These are phyloP conservation scores for Medicago ruthenica DNA, from an alignment of 306 rosid species.

Conservation along the genomic window DNA sequence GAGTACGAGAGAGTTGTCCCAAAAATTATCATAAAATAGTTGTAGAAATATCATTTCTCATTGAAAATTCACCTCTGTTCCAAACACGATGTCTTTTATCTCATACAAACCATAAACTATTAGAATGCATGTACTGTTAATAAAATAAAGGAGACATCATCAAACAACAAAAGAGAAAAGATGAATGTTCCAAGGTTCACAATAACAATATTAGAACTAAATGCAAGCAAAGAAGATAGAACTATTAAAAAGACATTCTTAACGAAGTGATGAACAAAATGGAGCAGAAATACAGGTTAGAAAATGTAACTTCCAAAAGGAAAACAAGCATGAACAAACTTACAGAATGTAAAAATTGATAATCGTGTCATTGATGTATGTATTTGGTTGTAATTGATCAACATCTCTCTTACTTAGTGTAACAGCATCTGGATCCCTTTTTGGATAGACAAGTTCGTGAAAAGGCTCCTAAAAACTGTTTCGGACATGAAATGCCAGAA, in stretches of 20 bases:
- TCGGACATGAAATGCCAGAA: not conserved
- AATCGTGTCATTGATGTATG: constrained; percentile 79
- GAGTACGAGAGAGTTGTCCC: too few species aligned
- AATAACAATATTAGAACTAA: not conserved
- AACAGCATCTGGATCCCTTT: constrained; percentile 82
- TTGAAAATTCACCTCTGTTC: too few species aligned
- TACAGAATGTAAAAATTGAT: constrained; percentile 86
- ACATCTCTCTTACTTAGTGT: constrained; percentile 74
- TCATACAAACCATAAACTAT: too few species aligned
- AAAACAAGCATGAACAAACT: constrained; percentile 22
- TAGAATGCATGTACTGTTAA: not conserved
- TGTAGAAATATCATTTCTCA: too few species aligned
- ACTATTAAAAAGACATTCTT: too few species aligned
- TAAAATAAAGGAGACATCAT: not conserved
- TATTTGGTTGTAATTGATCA: constrained; percentile 79
- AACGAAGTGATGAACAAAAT: too few species aligned
- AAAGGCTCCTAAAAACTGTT: constrained; percentile 34
- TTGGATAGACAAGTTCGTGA: constrained; percentile 74
- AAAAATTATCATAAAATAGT: too few species aligned
- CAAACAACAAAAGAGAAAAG: not conserved
- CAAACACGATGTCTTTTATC: too few species aligned
- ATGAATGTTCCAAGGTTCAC: constrained; percentile 1
- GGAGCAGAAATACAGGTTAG: too few species aligned
- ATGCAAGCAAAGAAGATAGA: constrained; percentile 20
- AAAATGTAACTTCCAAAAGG: not conserved